Percentiles rank a stretch among this genome's conserved stretches.
phyloP scores from a whole-genome alignment of 805 yeast species.

The Brettanomyces custersianus region DNA sequence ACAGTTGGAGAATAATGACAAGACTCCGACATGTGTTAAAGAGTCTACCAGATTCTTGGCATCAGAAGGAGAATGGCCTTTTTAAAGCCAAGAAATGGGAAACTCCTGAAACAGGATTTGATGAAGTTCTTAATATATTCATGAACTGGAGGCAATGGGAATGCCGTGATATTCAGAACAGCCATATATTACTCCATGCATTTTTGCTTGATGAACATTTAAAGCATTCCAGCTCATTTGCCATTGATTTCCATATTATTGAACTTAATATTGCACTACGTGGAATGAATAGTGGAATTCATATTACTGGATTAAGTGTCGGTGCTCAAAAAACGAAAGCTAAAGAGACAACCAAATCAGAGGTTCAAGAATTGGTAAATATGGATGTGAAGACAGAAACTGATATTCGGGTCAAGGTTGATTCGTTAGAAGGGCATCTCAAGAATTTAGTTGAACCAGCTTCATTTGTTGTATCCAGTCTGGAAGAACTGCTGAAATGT shows the following conservation, averaged over 20 bases:
- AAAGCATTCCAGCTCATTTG: not conserved
- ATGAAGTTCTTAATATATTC: constrained; percentile 49
- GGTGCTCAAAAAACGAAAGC: constrained; percentile 7
- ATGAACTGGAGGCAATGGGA: constrained; percentile 92
- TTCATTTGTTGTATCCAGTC: not conserved
- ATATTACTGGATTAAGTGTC: constrained; percentile 9
- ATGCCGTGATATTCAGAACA: constrained; percentile 49
- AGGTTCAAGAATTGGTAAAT: no score
- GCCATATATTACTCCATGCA: constrained; percentile 43
- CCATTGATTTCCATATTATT: constrained; percentile 6
- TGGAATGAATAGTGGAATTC: constrained; percentile 15
- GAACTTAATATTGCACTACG: constrained; percentile 12
- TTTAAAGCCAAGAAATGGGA: constrained; percentile 29
- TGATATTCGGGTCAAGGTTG: constrained; percentile 15
- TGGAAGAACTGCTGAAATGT: not conserved
- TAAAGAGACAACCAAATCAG: constrained; percentile 10
- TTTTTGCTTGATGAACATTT: constrained; percentile 28
- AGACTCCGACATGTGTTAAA: constrained; percentile 67
- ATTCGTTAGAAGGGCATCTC: constrained; percentile 10
- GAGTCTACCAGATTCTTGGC: constrained; percentile 50
- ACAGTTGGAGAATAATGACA: constrained; percentile 82
- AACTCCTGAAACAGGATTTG: constrained; percentile 44
- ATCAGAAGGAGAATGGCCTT: constrained; percentile 20
- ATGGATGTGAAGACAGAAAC: no score
- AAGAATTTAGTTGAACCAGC: constrained; percentile 2